Evolutionary conservation across 2,329 filamentous ascomycete species (phyloP), one percentile per base, ranked within the genome.

Genomic region (Colletotrichum endophyticum): DNA sequence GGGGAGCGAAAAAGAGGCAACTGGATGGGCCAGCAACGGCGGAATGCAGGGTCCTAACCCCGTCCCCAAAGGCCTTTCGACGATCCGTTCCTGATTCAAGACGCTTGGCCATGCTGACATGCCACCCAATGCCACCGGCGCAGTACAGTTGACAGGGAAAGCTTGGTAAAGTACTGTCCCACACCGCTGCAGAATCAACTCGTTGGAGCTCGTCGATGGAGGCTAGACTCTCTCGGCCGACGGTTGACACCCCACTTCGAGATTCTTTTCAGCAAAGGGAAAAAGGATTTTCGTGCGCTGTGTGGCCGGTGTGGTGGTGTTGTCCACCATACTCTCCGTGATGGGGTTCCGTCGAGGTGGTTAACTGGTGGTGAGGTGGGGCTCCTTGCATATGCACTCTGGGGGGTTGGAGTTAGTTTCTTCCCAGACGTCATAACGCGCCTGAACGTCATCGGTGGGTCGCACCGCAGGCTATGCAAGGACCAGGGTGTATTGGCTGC

Each of bases 391-490:
- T 75, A 77, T 75, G 71, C 71, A 75, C 36, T 75, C 72, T 74
- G 57, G 73, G 69, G 69, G 75, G 66, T 44, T 74, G 71, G 71
- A 56, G 66, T 66, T 74, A 28, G 66, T 28, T 19, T 53, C 32
- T 56, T 66, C 34, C 49, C 36, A 74, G 66, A 77, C 75, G 75
- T 77, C 75, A 77, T 77, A 71, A 66, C 72, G 66, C 71, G 66
- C 67, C 62, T 39, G 49, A 63, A 75, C 75, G 75, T 77, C 75
- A 77, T 77, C 61, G 70, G 70, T 75, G 73, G 75, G 27, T 75
- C 63, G 28, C 25, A 30, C 49, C 67, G 66, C 75, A 77, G 32
- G 64, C 39, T 27, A n/a, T 68, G 32, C 73, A 73, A 59, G 75
- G 75, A 75, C 36, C 74, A 57, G 72, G 75, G 66, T 56, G n/a